These are phyloP conservation scores for Agrocybe praecox DNA, from an alignment of 768 basidiomycete genomes.

Conservation along the genomic window DNA sequence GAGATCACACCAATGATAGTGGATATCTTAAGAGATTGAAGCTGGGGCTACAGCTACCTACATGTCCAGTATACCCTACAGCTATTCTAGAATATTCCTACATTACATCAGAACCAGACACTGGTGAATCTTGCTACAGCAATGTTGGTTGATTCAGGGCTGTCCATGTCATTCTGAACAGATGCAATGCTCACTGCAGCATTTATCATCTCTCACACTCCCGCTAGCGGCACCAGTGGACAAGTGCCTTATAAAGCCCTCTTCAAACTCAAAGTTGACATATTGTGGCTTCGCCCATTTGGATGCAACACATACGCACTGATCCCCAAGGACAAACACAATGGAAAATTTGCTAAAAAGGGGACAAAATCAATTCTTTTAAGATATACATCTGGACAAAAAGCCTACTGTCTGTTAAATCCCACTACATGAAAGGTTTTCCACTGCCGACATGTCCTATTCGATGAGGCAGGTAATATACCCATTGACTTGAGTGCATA, in stretches of 20 bases:
- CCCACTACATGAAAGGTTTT: too few relatives aligned
- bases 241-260: constrained; percentile 18
- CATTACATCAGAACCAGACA: constrained; percentile 31
- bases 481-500: too few relatives aligned
- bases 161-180: constrained; percentile 25
- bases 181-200: constrained; percentile 21
- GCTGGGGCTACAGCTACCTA: too few relatives aligned
- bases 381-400: constrained; percentile 14
- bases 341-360: constrained; percentile 18
- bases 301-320: constrained; percentile 16
- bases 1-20: too few relatives aligned
- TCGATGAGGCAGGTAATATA: too few relatives aligned
- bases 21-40: too few relatives aligned
- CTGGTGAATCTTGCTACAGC: constrained; percentile 19
- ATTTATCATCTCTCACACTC: constrained; percentile 20
- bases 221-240: constrained; percentile 18
- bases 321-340: constrained; percentile 16
- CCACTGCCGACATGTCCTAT: too few relatives aligned
- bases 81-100: too few relatives aligned
- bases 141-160: constrained; percentile 22
- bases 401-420: constrained; percentile 17
- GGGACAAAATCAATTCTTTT: constrained; percentile 12
- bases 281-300: constrained; percentile 14
- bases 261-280: constrained; percentile 12
- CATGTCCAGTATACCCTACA: too few relatives aligned